Percentiles rank a stretch among this genome's conserved stretches.
Conservation (phyloP, 345 rosid genomes). For the Eucalyptus regnans region DNA sequence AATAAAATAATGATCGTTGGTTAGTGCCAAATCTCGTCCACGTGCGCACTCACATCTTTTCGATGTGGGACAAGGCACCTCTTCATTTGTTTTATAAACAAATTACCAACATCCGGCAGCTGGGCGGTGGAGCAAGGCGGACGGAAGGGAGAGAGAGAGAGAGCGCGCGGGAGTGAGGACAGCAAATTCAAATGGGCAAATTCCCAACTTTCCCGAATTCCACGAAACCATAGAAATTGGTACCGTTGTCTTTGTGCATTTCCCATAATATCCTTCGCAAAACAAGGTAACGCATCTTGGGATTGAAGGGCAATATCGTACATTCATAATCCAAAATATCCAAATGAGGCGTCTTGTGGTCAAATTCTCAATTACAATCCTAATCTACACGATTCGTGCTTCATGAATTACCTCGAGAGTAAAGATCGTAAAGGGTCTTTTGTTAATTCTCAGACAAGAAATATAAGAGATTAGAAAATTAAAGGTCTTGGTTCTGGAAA, state of each 20-base stretch:
- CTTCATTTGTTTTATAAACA: no score
- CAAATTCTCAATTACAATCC: no score
- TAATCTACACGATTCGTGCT: no score
- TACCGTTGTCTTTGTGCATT: not conserved
- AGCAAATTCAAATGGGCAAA: accelerated
- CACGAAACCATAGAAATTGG: not conserved
- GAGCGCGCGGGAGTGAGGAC: not conserved
- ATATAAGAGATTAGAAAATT: no score
- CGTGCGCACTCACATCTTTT: no score
- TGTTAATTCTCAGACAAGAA: no score
- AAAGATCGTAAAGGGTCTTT: not conserved
- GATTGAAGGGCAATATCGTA: not conserved
- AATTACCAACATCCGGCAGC: no score
- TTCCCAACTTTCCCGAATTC: not conserved
- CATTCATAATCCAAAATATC: no score
- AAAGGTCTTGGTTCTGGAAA: accelerated
- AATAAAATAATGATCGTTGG: no score
- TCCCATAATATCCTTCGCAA: not conserved
- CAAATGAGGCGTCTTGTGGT: no score
- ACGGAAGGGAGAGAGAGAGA: not conserved
- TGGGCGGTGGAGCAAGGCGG: not conserved
- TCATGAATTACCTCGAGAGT: not conserved
- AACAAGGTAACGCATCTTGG: not conserved
- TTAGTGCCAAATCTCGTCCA: no score
- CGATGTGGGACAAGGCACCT: no score